Conservation (phyloP, 352 stramenopile genomes). For the Phytophthora sp. region DNA sequence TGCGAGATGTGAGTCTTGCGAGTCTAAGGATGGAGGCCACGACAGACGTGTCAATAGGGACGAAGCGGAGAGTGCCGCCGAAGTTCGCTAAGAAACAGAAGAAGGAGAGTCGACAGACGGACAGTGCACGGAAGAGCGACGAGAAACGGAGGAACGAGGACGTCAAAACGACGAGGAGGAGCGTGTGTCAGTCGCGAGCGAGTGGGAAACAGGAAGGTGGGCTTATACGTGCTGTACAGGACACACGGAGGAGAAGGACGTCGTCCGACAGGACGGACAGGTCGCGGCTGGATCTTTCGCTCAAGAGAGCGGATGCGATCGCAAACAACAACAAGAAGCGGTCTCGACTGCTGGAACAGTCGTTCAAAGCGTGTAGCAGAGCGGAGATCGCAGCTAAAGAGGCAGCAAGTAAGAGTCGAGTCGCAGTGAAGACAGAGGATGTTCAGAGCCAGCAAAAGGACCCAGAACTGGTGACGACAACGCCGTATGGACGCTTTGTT, state of each 20-base stretch:
- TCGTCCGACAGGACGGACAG: conserved; percentile 11
- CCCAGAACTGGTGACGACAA: conserved; percentile 43
- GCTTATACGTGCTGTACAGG: conserved; percentile 16
- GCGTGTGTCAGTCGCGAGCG: neutral
- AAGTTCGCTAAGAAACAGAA: conserved; percentile 35
- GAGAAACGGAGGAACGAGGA: conserved; percentile 12
- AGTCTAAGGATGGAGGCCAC: conserved; percentile 21
- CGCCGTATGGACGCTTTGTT: conserved; percentile 52
- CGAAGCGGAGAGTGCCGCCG: conserved; percentile 13
- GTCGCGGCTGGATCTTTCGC: conserved; percentile 2
- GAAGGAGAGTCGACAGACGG: no score
- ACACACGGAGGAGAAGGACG: conserved; percentile 1
- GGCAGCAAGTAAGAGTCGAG: conserved; percentile 4
- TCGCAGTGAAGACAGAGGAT: neutral
- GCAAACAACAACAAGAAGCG: conserved; percentile 46
- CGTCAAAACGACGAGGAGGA: neutral
- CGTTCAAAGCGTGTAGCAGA: conserved; percentile 19
- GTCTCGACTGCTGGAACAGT: conserved; percentile 30
- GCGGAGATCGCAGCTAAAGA: conserved; percentile 20
- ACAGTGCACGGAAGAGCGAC: conserved; percentile 23
- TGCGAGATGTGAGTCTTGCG: conserved; percentile 30
- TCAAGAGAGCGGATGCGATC: conserved; percentile 25
- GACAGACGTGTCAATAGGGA: neutral
- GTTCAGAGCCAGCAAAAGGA: conserved; percentile 5
- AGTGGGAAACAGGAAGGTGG: conserved; percentile 31